These are phyloP conservation scores for Yamadazyma nakazawae DNA, from an alignment of 805 yeast genomes.

Conservation along the genomic window DNA sequence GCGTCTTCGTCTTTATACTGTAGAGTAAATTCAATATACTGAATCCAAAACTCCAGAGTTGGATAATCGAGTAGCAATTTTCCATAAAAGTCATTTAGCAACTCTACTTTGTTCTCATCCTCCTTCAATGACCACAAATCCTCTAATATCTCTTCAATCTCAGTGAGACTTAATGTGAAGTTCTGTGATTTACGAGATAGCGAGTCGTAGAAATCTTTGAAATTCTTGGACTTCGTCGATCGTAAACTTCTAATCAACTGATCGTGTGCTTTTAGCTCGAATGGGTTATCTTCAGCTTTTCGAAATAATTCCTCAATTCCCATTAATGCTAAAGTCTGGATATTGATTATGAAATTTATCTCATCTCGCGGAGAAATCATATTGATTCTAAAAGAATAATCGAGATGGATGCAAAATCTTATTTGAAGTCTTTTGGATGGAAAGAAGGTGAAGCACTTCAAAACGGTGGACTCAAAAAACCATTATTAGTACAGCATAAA, in stretches of 20 bases:
- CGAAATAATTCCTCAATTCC: slow-evolving; percentile 11
- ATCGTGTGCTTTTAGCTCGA: slow-evolving; percentile 14
- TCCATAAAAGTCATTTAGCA: slow-evolving; percentile 15
- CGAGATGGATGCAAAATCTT: slow-evolving; percentile 69
- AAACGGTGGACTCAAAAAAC: slow-evolving; percentile 77
- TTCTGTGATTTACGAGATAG: slow-evolving; percentile 7
- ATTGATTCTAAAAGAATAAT: neutral
- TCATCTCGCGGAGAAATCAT: slow-evolving; percentile 5
- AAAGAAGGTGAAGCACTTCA: slow-evolving; percentile 81
- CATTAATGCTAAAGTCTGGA: neutral
- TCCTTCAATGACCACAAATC: slow-evolving; percentile 16
- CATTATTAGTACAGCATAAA: slow-evolving; percentile 86
- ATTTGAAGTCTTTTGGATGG: slow-evolving; percentile 85
- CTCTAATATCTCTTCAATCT: slow-evolving; percentile 19
- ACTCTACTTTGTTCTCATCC: slow-evolving; percentile 4
- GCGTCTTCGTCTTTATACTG: slow-evolving; percentile 3
- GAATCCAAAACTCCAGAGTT: slow-evolving; percentile 19
- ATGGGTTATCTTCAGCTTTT: slow-evolving; percentile 12
- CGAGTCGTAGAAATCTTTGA: neutral
- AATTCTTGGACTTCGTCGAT: slow-evolving; percentile 1
- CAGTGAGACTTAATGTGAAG: slow-evolving; percentile 9
- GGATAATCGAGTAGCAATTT: slow-evolving; percentile 19
- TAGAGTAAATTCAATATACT: slow-evolving; percentile 16
- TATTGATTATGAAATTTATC: neutral
- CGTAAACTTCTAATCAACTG: slow-evolving; percentile 15